These are phyloP conservation scores for Aquanectria penicillioides DNA, from an alignment of 2,329 filamentous ascomycete species.

Conservation along the genomic window DNA sequence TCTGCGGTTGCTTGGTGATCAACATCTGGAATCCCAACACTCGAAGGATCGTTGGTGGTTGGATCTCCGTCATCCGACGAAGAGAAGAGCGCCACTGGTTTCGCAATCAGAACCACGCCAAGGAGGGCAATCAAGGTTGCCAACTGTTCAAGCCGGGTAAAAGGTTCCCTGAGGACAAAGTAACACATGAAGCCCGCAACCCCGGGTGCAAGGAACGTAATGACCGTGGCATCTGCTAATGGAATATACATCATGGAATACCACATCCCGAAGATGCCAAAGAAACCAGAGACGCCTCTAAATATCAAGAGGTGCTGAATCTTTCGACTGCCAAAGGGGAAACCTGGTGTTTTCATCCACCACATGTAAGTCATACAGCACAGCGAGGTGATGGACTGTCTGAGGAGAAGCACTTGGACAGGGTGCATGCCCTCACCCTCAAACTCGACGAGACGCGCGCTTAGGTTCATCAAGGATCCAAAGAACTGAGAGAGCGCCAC, in stretches of 20 bases:
- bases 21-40: conserved; percentile 40
- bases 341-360: conserved; percentile 72
- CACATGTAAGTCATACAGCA: conserved; percentile 79
- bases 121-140: conserved; percentile 79
- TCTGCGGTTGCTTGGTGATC: conserved; percentile 61
- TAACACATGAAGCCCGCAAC: conserved; percentile 85
- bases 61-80: conserved; percentile 30
- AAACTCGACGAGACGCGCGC: conserved; percentile 78
- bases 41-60: conserved; percentile 28
- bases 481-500: conserved; percentile 84
- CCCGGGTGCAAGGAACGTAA: conserved; percentile 86
- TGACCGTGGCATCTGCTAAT: conserved; percentile 86
- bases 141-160: conserved; percentile 79
- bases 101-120: conserved; percentile 86
- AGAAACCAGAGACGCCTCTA: conserved; percentile 76
- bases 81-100: conserved; percentile 69
- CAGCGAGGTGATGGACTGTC: conserved; percentile 79
- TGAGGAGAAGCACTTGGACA: conserved; percentile 83
- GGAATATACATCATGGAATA: conserved; percentile 77
- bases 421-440: conserved; percentile 80
- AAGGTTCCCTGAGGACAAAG: conserved; percentile 78
- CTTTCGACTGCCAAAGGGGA: conserved; percentile 74
- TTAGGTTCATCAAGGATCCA: conserved; percentile 85
- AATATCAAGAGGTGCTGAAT: conserved; percentile 74
- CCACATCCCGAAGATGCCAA: conserved; percentile 83